These are phyloP conservation scores for Sugiyamaella xylanicola DNA, from an alignment of 1,139 yeast species.

Conservation along the genomic window DNA sequence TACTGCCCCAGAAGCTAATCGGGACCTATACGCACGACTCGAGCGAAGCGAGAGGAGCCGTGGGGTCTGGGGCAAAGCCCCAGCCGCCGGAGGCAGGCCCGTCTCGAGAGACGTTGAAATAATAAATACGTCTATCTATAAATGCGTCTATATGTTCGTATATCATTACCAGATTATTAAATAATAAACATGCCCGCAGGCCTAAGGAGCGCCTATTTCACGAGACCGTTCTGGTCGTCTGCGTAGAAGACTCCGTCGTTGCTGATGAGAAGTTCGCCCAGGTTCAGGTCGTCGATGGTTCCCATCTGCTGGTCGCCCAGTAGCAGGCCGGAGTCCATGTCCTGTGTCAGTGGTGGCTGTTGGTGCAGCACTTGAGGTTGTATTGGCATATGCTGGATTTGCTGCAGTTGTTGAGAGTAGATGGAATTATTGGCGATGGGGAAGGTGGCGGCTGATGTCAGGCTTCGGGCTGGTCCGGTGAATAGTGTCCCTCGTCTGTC, in stretches of 20 bases:
- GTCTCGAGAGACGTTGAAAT: too few species aligned
- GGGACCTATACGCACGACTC: too few species aligned
- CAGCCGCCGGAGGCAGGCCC: slow-evolving; percentile 1
- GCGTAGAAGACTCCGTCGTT: slow-evolving; percentile 14
- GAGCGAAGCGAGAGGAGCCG: background rate
- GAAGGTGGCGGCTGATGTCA: slow-evolving; percentile 4
- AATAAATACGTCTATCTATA: background rate
- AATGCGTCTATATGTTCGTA: background rate
- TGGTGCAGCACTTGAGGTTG: background rate
- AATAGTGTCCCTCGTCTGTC: slow-evolving; percentile 1
- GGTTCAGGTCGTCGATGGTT: slow-evolving; percentile 12
- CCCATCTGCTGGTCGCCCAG: slow-evolving; percentile 15
- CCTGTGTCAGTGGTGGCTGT: slow-evolving; percentile 2
- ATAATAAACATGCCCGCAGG: too few species aligned
- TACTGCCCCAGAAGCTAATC: too few species aligned
- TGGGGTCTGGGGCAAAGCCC: background rate
- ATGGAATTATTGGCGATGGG: slow-evolving; percentile 4
- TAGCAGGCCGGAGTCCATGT: slow-evolving; percentile 5
- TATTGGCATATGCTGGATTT: background rate
- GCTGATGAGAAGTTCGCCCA: slow-evolving; percentile 12
- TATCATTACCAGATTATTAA: background rate
- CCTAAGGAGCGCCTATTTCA: too few species aligned
- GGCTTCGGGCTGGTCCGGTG: background rate
- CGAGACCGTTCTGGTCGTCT: slow-evolving; percentile 15
- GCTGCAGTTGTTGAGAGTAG: slow-evolving; percentile 11